Percentiles rank a stretch among this genome's conserved stretches.
Evolutionary conservation across 2,329 filamentous ascomycete genomes (phyloP).

Genomic region (Elsinoe arachidis): DNA sequence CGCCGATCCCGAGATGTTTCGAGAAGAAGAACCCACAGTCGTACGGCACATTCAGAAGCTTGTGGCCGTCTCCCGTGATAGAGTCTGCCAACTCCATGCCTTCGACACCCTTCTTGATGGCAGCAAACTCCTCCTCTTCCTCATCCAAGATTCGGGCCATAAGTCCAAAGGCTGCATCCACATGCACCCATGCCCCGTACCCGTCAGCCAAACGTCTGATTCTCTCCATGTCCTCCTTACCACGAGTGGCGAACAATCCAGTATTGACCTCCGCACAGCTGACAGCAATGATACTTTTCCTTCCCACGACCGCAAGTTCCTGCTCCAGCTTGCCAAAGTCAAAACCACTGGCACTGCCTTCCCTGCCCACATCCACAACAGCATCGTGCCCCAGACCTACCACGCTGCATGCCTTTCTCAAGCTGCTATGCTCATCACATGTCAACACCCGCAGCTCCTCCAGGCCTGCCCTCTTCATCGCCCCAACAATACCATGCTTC

Average conservation of each 20-base stretch:
- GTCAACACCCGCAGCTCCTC: conserved; percentile 67
- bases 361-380: conserved; percentile 52
- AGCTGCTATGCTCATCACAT: conserved; percentile 72
- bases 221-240: conserved; percentile 47
- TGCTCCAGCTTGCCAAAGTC: conserved; percentile 58
- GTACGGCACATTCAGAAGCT: conserved; percentile 91
- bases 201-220: conserved; percentile 63
- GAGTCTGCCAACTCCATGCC: conserved; percentile 79
- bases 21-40: conserved; percentile 88
- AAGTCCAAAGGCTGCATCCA: conserved; percentile 86
- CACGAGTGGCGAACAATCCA: conserved; percentile 62
- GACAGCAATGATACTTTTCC: conserved; percentile 68
- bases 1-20: conserved; percentile 50
- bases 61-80: conserved; percentile 79
- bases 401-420: conserved; percentile 74
- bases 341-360: conserved; percentile 57
- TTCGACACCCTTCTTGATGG: conserved; percentile 43
- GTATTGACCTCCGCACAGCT: conserved; percentile 89
- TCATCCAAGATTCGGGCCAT: conserved; percentile 60
- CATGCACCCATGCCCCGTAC: conserved; percentile 76
- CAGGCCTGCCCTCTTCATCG: conserved; percentile 56
- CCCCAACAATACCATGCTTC: conserved; percentile 59
- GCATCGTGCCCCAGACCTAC: conserved; percentile 66
- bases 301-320: conserved; percentile 43
- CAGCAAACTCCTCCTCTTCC: conserved; percentile 43